A percentile compares a stretch with the other conserved stretches of the same genome.
Conservation (phyloP, 2,329 filamentous ascomycete species). For the Claviceps quebecensis region DNA sequence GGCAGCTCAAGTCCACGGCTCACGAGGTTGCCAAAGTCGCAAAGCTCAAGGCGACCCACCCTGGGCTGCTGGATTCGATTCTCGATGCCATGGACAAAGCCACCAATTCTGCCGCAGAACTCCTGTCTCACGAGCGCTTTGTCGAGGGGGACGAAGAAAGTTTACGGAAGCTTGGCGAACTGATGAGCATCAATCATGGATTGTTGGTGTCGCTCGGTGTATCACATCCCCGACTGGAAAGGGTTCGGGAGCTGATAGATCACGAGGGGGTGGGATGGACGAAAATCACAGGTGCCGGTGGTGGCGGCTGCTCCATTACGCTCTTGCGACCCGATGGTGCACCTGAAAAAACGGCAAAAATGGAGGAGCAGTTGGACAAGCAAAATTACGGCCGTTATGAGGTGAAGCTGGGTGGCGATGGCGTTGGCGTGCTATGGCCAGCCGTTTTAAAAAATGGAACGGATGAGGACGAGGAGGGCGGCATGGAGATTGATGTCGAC, state of each 20-base stretch:
- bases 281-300: slow-evolving; percentile 89
- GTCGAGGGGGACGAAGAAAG: slow-evolving; percentile 48
- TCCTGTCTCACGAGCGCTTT: slow-evolving; percentile 50
- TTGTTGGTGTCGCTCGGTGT: slow-evolving; percentile 83
- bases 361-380: slow-evolving; percentile 50
- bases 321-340: slow-evolving; percentile 57
- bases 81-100: slow-evolving; percentile 75
- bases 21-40: slow-evolving; percentile 78
- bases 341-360: slow-evolving; percentile 38
- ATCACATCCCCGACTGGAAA: slow-evolving; percentile 84
- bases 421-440: slow-evolving; percentile 87
- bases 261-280: slow-evolving; percentile 88
- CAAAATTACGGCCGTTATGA: slow-evolving; percentile 77
- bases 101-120: slow-evolving; percentile 36
- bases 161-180: slow-evolving; percentile 64
- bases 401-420: slow-evolving; percentile 82
- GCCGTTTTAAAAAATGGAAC: slow-evolving; percentile 76
- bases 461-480: slow-evolving; percentile 64
- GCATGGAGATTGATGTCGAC: slow-evolving; percentile 86
- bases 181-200: slow-evolving; percentile 90
- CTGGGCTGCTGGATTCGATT: slow-evolving; percentile 64
- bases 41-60: slow-evolving; percentile 55
- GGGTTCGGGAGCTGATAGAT: slow-evolving; percentile 82
- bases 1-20: slow-evolving; percentile 72
- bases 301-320: slow-evolving; percentile 90